Conservation (phyloP, 2,329 filamentous ascomycete genomes). For the Pyrenochaeta sp. region DNA sequence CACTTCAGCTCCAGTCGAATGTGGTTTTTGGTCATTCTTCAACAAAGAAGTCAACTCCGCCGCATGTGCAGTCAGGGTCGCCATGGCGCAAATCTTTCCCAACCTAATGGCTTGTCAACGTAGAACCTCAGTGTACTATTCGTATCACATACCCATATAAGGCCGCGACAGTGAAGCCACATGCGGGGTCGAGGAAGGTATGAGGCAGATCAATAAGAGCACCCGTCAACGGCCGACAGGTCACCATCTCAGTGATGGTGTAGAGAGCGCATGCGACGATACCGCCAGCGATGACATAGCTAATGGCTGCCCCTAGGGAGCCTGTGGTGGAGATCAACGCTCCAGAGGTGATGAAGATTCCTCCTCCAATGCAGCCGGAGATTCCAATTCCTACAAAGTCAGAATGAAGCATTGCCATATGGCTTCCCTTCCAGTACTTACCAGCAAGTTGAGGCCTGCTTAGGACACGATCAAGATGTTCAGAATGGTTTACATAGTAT, state of each 20-base stretch:
- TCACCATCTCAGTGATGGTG: slow-evolving; percentile 34
- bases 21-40: slow-evolving; percentile 17
- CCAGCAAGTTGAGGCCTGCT: slow-evolving; percentile 31
- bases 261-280: slow-evolving; percentile 32
- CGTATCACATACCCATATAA: slow-evolving; percentile 21
- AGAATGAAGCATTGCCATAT: not conserved
- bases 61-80: slow-evolving; percentile 31
- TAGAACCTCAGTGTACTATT: not conserved
- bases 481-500: slow-evolving; percentile 24
- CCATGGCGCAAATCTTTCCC: slow-evolving; percentile 34
- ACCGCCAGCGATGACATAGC: slow-evolving; percentile 30
- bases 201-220: slow-evolving; percentile 33
- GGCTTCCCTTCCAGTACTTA: not conserved
- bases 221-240: slow-evolving; percentile 31
- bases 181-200: slow-evolving; percentile 31
- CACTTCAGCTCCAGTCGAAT: slow-evolving; percentile 19
- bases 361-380: slow-evolving; percentile 30
- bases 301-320: slow-evolving; percentile 29
- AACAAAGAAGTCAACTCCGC: slow-evolving; percentile 30
- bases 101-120: slow-evolving; percentile 14
- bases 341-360: slow-evolving; percentile 29
- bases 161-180: slow-evolving; percentile 30
- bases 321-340: slow-evolving; percentile 27
- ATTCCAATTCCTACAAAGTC: slow-evolving; percentile 29
- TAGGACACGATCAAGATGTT: slow-evolving; percentile 32